A percentile compares a stretch with the other conserved stretches of the same genome.
Conservation (phyloP, 768 basidiomycete genomes). For the Leucocoprinus birnbaumii region DNA sequence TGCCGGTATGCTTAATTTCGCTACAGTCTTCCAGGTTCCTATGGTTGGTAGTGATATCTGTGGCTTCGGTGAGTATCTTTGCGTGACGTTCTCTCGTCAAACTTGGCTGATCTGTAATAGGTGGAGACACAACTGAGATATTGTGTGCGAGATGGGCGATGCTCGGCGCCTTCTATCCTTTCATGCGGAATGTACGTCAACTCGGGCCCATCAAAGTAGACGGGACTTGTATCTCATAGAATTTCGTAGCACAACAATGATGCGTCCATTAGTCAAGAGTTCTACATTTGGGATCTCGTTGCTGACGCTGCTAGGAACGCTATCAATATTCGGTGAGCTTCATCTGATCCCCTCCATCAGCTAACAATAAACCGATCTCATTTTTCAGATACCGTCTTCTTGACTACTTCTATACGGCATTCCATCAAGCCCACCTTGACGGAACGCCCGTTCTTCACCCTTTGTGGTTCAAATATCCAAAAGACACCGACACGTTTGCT, state of each 20-base stretch:
- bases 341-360: no score
- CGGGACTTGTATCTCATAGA: no score
- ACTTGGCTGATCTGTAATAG: constrained; percentile 28
- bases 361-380: not conserved
- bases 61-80: constrained; percentile 46
- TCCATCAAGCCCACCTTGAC: constrained; percentile 53
- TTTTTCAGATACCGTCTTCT: constrained; percentile 55
- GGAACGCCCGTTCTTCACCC: constrained; percentile 64
- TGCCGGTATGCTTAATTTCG: constrained; percentile 65
- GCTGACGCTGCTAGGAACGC: constrained; percentile 58
- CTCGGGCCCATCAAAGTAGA: no score
- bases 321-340: constrained; percentile 54
- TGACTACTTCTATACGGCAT: constrained; percentile 71
- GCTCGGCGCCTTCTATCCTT: constrained; percentile 76
- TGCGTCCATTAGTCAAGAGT: constrained; percentile 56
- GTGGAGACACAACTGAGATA: constrained; percentile 59
- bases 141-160: constrained; percentile 77
- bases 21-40: constrained; percentile 62
- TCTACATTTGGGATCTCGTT: constrained; percentile 60
- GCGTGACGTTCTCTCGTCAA: not conserved
- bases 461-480: constrained; percentile 65
- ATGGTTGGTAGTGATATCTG: constrained; percentile 80
- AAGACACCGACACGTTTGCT: constrained; percentile 51
- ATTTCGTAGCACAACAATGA: constrained; percentile 62
- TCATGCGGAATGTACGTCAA: constrained; percentile 82